Conservation (phyloP, 129 eudicot genomes). For the Oenanthe sinensis region DNA sequence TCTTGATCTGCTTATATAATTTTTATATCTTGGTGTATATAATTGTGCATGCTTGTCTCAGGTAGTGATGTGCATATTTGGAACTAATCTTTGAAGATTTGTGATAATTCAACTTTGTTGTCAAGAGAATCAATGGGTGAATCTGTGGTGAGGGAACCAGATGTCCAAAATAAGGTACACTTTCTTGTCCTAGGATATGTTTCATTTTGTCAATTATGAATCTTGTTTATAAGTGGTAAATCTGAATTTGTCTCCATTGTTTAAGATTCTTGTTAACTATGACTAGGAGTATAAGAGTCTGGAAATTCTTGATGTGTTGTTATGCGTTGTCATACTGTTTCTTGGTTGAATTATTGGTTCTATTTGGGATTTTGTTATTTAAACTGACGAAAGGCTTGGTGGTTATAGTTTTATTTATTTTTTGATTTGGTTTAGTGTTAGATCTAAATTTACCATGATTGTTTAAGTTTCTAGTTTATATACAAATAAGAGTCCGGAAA, state of each 20-base stretch:
- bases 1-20: conserved; percentile 16
- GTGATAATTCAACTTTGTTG: conserved; percentile 11
- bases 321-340: conserved; percentile 8
- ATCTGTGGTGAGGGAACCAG: conserved; percentile 43
- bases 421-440: neutral
- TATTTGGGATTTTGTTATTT: conserved; percentile 18
- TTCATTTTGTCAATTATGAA: conserved; percentile 11
- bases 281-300: neutral
- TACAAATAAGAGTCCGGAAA: neutral
- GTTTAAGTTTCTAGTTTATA: conserved; percentile 7
- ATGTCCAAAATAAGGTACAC: conserved; percentile 48
- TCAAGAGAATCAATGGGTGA: conserved; percentile 34
- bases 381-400: conserved; percentile 58
- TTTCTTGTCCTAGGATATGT: conserved; percentile 16
- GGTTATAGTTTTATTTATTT: neutral
- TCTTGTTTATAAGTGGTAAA: conserved; percentile 8
- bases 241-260: conserved; percentile 9
- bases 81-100: conserved; percentile 4
- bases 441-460: conserved; percentile 2
- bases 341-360: neutral
- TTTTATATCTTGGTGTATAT: conserved; percentile 21
- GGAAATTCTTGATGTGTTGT: neutral
- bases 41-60: conserved; percentile 30
- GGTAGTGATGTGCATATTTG: neutral
- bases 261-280: conserved; percentile 7